Evolutionary conservation across 495 filamentous ascomycete species (phyloP), one percentile per base, ranked within the genome.

Genomic region (Amphirosellinia nigrospora): DNA sequence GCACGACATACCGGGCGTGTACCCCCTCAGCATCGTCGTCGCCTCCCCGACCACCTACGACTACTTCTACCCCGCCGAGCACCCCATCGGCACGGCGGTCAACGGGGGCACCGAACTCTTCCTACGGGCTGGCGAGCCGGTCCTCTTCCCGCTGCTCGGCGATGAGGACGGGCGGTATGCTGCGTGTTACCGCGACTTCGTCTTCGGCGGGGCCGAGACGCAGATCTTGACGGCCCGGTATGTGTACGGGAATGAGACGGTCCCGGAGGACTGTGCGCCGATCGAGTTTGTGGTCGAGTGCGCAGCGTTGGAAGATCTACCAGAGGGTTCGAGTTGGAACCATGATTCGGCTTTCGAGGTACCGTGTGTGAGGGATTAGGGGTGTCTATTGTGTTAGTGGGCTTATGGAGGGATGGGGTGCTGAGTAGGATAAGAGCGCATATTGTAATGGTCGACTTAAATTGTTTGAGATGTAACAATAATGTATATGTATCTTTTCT

Each of bases 221-320:
- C 13, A 19, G 38, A 45, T 62, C 15, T 28, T 62, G 21, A 45
- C 59, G 13, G 59, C 59, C 1, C 15, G 59, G n/a, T 62, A 62
- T 7, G 59, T 62, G 13, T 62, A 62, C n/a, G 59, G 59, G 38
- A 45, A 62, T 7, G 59, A 62, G 59, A 41, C 30, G 4, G 59
- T 62, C 38, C 59, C 59, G 3, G 38, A 23, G 0, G 59, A 62
- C 10, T 62, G 59, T n/a, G 59, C 59, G 13, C 59, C 59, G 2
- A 23, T 62, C 13, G 59, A 62, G 39, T 62, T 62, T n/a, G 59
- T 62, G 34, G 59, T 62, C 5, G 59, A 62, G 59, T 62, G 59
- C 46, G 59, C 59, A 0, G 7, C 26, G 36, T 21, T 62, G 4
- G 38, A 39, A 23, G 59, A 62, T 16, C 32, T 62, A 7, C 59